phyloP scores from a whole-genome alignment of 768 basidiomycete species.

The Lactarius trivialis region DNA sequence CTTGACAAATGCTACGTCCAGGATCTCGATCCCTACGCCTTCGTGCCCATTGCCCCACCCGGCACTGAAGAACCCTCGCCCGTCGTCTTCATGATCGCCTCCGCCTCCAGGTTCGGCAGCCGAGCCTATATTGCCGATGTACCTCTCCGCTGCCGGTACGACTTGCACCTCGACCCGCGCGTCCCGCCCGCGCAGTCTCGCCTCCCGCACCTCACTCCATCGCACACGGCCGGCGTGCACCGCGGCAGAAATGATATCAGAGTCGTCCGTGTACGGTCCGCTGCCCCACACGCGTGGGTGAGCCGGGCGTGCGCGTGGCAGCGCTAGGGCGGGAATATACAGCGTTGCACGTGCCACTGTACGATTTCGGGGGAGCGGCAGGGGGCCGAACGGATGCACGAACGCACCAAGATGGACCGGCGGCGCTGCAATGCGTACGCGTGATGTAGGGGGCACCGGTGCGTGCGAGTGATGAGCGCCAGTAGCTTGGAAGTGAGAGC shows the following conservation, averaged over 20 bases:
- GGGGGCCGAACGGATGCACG: constrained; percentile 51
- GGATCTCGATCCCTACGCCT: constrained; percentile 67
- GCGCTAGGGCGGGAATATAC: constrained; percentile 51
- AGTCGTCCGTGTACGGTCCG: constrained; percentile 66
- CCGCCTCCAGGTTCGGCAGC: constrained; percentile 8
- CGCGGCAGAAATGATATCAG: constrained; percentile 61
- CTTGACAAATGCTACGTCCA: constrained; percentile 56
- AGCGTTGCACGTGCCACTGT: constrained; percentile 38
- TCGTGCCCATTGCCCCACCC: constrained; percentile 78
- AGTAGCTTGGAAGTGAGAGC: constrained; percentile 10
- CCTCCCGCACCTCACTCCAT: constrained; percentile 38
- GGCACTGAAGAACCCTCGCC: constrained; percentile 54
- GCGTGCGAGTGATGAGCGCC: not conserved
- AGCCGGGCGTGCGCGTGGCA: constrained; percentile 48
- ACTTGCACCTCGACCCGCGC: constrained; percentile 37
- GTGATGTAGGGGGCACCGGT: constrained; percentile 3
- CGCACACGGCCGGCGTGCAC: constrained; percentile 53
- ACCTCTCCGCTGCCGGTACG: constrained; percentile 39
- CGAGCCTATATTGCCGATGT: constrained; percentile 39
- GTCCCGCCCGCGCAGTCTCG: constrained; percentile 35
- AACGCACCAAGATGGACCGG: constrained; percentile 46
- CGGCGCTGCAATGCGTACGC: constrained; percentile 19
- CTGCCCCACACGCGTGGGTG: constrained; percentile 68
- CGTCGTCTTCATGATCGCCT: constrained; percentile 46
- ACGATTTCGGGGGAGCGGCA: constrained; percentile 39